phyloP scores from a whole-genome alignment of 805 yeast genomes.

The Pichia manshurica region DNA sequence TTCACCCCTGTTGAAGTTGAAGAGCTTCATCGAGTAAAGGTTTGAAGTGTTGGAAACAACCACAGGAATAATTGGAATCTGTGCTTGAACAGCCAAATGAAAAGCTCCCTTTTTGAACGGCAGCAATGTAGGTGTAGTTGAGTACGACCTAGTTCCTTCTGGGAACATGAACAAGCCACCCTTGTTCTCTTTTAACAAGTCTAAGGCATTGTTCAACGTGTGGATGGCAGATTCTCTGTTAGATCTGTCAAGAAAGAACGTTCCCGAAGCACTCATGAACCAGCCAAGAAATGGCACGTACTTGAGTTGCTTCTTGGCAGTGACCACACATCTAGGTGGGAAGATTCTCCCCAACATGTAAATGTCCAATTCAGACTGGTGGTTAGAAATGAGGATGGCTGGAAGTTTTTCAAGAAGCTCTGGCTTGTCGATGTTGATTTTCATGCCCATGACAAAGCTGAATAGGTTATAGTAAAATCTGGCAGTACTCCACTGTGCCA shows the following conservation, averaged over 20 bases:
- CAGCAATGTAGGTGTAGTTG: conserved; percentile 58
- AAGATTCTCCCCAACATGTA: conserved; percentile 75
- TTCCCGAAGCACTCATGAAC: conserved; percentile 90
- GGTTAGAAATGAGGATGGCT: conserved; percentile 78
- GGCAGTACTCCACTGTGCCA: conserved; percentile 88
- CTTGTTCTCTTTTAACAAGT: conserved; percentile 51
- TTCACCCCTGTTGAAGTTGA: conserved; percentile 70
- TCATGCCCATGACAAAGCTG: conserved; percentile 60
- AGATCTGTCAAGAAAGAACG: conserved; percentile 83
- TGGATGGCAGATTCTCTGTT: conserved; percentile 68
- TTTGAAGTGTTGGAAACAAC: conserved; percentile 83
- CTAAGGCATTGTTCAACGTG: conserved; percentile 67
- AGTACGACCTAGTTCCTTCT: conserved; percentile 92
- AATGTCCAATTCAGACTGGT: conserved; percentile 86
- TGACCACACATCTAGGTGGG: conserved; percentile 85
- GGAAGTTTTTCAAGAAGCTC: conserved; percentile 57
- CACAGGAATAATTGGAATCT: conserved; percentile 82
- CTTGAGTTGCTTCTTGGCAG: conserved; percentile 81
- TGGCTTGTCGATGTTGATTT: conserved; percentile 62
- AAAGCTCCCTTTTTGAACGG: conserved; percentile 98
- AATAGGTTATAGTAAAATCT: conserved; percentile 65
- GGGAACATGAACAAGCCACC: conserved; percentile 89
- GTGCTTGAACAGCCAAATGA: conserved; percentile 92
- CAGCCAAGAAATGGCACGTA: conserved; percentile 91
- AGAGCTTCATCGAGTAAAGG: conserved; percentile 53